A percentile compares a stretch with the other conserved stretches of the same genome.
phyloP scores from a whole-genome alignment of 2,329 filamentous ascomycete species.

The Cercospora beticola region DNA sequence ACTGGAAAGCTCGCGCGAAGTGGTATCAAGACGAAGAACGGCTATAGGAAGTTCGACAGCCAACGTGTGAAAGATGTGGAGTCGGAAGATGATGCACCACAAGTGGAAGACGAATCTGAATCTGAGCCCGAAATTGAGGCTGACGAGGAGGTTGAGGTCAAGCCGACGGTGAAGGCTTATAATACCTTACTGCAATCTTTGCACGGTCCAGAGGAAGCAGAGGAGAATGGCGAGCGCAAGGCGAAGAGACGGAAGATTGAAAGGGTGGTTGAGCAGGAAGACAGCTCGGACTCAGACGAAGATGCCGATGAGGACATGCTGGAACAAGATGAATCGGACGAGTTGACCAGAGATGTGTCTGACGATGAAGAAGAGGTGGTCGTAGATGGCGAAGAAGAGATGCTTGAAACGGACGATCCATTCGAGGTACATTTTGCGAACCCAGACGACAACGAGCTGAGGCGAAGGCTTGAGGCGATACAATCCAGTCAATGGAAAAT shows the following conservation, averaged over 20 bases:
- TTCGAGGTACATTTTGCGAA: conserved; percentile 79
- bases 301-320: conserved; percentile 42
- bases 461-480: conserved; percentile 51
- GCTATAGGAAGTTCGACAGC: conserved; percentile 39
- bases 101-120: conserved; percentile 27
- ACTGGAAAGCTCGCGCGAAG: conserved; percentile 33
- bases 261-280: conserved; percentile 24
- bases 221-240: conserved; percentile 45
- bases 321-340: conserved; percentile 52
- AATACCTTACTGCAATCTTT: conserved; percentile 58
- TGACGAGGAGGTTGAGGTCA: conserved; percentile 36
- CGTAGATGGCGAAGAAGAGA: conserved; percentile 20
- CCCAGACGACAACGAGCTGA: conserved; percentile 62
- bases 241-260: conserved; percentile 57
- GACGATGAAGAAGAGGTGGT: conserved; percentile 19
- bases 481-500: conserved; percentile 50
- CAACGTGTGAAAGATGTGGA: conserved; percentile 37
- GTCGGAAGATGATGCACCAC: conserved; percentile 28
- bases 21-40: conserved; percentile 36
- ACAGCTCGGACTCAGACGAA: conserved; percentile 45
- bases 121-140: conserved; percentile 29
- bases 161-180: conserved; percentile 48
- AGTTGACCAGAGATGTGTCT: conserved; percentile 38
- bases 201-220: conserved; percentile 39
- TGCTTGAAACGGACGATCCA: conserved; percentile 52